Base-by-base conservation (phyloP, 768 basidiomycete genomes). In the Ramaria rubella region DNA sequence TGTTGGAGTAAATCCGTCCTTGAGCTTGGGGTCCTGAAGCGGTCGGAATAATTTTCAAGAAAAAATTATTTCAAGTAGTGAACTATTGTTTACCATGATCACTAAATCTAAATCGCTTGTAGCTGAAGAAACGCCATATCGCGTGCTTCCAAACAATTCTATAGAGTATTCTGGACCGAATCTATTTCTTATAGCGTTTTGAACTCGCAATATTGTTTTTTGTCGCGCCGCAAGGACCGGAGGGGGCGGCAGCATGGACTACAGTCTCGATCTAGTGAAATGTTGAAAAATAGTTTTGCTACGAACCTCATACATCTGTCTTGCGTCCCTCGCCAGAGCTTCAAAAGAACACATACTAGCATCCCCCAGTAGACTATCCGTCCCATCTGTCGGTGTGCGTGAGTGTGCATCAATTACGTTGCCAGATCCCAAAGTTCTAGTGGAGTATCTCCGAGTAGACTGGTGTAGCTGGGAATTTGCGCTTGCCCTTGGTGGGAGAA, bases 61-160 rank as follows among this genome's bases (percentile, higher is more conserved):
- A 19, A 19, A 24, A 42, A 24, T 48, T 30, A 51, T 12, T 29
- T 51, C 29, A 36, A 31, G 11, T 1, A 5, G 2, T 15, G 14
- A 17, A 31, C 19, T 3, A 34, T n/a, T 5, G 30, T 77, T 57
- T 53, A 83, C 82, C 2, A 81, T 53, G 38, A 85, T 65, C 8
- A 80, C 71, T 46, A 82, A 59, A 61, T 83, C 81, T 45, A 83
- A 63, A 62, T 83, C 81, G 59, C 80, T 79, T 2, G 49, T 59
- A 2, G 54, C 40, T 30, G 66, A 61, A 38, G 74, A 71, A 31
- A 75, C 70, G 30, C 78, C 78, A 63, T 81, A 81, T 60, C 68
- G 66, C 17, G 75, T 73, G 58, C 81, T 82, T 30, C 81, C 81
- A 62, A 81, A 83, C 1, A 68, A 53, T 26, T 66, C 61, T 3